phyloP scores from a whole-genome alignment of 768 basidiomycete species.

The Boletus rubroflammeus region DNA sequence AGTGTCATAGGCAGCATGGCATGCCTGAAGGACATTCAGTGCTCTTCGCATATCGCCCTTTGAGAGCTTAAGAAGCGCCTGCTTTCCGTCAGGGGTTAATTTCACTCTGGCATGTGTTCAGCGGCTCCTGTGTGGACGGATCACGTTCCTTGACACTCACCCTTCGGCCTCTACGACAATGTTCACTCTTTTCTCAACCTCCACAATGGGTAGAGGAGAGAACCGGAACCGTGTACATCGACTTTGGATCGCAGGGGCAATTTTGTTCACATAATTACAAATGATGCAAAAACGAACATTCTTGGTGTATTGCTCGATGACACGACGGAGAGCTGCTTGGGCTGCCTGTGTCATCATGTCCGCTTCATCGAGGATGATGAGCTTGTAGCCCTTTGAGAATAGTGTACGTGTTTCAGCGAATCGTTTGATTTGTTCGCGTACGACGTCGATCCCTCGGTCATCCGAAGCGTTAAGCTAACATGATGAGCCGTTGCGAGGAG shows the following conservation, averaged over 20 bases:
- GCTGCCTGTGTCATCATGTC: conserved; percentile 99
- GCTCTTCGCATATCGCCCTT: conserved; percentile 98
- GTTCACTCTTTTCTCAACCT: conserved; percentile 81
- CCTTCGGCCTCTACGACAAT: conserved; percentile 80
- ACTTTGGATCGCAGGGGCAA: conserved; percentile 96
- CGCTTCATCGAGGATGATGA: conserved; percentile 98
- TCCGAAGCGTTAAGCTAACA: conserved; percentile 92
- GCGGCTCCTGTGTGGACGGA: background rate
- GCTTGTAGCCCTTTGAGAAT: conserved; percentile 90
- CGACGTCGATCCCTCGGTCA: conserved; percentile 97
- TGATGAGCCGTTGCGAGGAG: background rate
- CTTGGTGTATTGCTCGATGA: conserved; percentile 98
- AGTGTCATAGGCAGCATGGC: conserved; percentile 92
- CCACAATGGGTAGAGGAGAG: conserved; percentile 80
- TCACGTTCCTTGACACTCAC: conserved; percentile 41
- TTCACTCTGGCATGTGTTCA: conserved; percentile 59
- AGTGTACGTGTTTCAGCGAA: conserved; percentile 95
- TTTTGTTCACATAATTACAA: conserved; percentile 99
- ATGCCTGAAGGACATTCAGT: conserved; percentile 94
- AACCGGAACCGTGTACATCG: conserved; percentile 97
- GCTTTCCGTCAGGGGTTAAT: conserved; percentile 79
- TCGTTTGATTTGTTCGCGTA: conserved; percentile 97
- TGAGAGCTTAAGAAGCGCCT: conserved; percentile 89
- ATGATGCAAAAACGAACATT: conserved; percentile 99
- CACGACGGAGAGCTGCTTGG: conserved; percentile 92